phyloP scores from a whole-genome alignment of 1,284 basidiomycete species.

The Trichosporon sp. region DNA sequence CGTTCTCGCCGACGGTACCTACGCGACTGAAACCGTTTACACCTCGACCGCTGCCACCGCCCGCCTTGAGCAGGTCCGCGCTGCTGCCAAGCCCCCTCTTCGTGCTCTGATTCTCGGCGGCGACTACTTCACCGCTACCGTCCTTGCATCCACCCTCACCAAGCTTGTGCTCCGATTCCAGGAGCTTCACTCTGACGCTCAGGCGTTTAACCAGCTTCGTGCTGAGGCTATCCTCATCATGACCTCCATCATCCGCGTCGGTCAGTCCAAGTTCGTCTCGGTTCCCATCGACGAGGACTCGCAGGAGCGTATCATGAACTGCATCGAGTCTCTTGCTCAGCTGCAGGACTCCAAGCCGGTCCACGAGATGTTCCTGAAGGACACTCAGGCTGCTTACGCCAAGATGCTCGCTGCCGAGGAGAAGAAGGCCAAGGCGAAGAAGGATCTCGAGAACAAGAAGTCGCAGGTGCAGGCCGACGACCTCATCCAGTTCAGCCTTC shows the following conservation, averaged over 20 bases:
- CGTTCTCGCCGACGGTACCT: slow-evolving; percentile 94
- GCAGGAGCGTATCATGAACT: slow-evolving; percentile 93
- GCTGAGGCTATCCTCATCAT: slow-evolving; percentile 99
- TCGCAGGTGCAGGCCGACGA: slow-evolving; percentile 88
- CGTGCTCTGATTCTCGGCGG: slow-evolving; percentile 88
- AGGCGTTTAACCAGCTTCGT: slow-evolving; percentile 71
- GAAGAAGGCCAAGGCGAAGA: slow-evolving; percentile 86
- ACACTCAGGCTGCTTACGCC: slow-evolving; percentile 89
- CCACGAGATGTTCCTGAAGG: slow-evolving; percentile 85
- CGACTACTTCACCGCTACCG: slow-evolving; percentile 95
- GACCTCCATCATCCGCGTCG: slow-evolving; percentile 94
- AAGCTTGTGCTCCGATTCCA: slow-evolving; percentile 87
- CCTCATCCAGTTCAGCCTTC: slow-evolving; percentile 86
- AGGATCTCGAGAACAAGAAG: slow-evolving; percentile 74
- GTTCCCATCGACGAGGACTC: slow-evolving; percentile 98
- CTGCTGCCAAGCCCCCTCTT: slow-evolving; percentile 86
- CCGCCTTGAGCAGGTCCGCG: slow-evolving; percentile 76
- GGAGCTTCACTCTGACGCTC: slow-evolving; percentile 64
- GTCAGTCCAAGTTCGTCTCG: slow-evolving; percentile 91
- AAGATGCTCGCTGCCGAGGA: slow-evolving; percentile 94
- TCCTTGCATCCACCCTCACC: slow-evolving; percentile 83
- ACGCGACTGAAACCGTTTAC: slow-evolving; percentile 94
- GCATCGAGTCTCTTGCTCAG: slow-evolving; percentile 85
- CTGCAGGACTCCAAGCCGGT: slow-evolving; percentile 67
- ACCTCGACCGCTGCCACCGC: slow-evolving; percentile 68